phyloP scores from a whole-genome alignment of 805 yeast species.

The Candida cerambycidarum region DNA sequence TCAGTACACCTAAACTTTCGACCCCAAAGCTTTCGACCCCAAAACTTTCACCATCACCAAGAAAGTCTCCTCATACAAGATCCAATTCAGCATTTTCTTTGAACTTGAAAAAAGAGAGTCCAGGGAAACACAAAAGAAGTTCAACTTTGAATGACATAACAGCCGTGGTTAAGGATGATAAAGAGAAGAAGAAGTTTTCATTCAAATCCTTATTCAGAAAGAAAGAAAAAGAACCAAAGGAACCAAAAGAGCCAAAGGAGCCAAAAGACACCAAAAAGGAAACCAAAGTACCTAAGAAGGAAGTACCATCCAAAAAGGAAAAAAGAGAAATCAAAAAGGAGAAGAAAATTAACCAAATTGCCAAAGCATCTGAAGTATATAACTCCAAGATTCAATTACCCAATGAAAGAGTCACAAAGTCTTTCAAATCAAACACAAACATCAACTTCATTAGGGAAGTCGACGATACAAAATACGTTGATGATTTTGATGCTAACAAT shows the following conservation, averaged over 20 bases:
- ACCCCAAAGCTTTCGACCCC: conserved; percentile 10
- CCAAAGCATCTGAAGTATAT: conserved; percentile 7
- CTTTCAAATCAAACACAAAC: conserved; percentile 18
- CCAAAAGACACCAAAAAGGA: conserved; percentile 1
- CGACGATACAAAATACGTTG: conserved; percentile 18
- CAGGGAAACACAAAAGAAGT: conserved; percentile 20
- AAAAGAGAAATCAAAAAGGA: conserved; percentile 2
- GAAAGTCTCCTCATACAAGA: conserved; percentile 21
- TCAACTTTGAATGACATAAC: conserved; percentile 22
- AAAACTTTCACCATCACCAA: conserved; percentile 15
- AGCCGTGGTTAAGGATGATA: conserved; percentile 8
- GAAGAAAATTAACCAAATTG: conserved; percentile 1
- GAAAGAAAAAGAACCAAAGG: conserved; percentile 26
- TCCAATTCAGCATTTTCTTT: conserved; percentile 22
- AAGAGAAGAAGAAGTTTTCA: conserved; percentile 34
- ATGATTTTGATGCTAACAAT: conserved; percentile 22
- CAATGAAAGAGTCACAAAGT: conserved; percentile 10
- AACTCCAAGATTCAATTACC: conserved; percentile 14
- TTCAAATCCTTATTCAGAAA: conserved; percentile 39
- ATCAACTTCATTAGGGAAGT: conserved; percentile 31
- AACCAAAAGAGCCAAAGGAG: conserved; percentile 2
- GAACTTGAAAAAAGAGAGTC: conserved; percentile 14
- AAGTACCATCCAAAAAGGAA: background rate
- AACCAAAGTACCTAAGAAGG: background rate
- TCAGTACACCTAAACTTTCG: background rate